A percentile compares a stretch with the other conserved stretches of the same genome.
Conservation (phyloP, 768 basidiomycete species). For the Psilocybe azurescens region DNA sequence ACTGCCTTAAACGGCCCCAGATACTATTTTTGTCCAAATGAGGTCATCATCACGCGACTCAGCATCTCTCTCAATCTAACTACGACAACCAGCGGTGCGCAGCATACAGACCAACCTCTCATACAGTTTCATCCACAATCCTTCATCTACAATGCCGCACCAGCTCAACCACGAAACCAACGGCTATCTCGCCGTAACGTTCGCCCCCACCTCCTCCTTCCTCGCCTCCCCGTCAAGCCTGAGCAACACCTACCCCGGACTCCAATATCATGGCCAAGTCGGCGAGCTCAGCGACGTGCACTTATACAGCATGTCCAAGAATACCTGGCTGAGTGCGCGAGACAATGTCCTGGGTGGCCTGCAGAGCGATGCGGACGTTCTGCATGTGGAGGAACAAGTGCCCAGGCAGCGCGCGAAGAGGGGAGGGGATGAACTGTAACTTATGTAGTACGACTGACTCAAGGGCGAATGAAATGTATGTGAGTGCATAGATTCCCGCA, state of each 20-base stretch:
- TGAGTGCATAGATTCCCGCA: slow-evolving; percentile 32
- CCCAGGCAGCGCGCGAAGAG: slow-evolving; percentile 28
- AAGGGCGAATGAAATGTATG: slow-evolving; percentile 30
- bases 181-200: slow-evolving; percentile 32
- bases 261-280: slow-evolving; percentile 36
- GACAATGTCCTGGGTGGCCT: slow-evolving; percentile 29
- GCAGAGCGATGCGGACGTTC: slow-evolving; percentile 25
- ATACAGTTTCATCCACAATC: not conserved
- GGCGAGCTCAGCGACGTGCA: slow-evolving; percentile 37
- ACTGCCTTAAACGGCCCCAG: too few species aligned
- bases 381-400: slow-evolving; percentile 34
- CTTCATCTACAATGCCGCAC: slow-evolving; percentile 11
- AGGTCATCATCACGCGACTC: not conserved
- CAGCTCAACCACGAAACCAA: slow-evolving; percentile 21
- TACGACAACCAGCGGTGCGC: not conserved
- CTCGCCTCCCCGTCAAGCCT: slow-evolving; percentile 27
- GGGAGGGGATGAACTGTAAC: slow-evolving; percentile 29
- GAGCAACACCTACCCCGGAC: slow-evolving; percentile 27
- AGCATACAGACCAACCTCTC: not conserved
- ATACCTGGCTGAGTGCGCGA: slow-evolving; percentile 29
- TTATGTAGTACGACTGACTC: not conserved
- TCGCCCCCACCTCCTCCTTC: slow-evolving; percentile 25
- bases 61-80: not conserved
- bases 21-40: not conserved
- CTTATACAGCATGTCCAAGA: slow-evolving; percentile 33